A percentile compares a stretch with the other conserved stretches of the same genome.
Evolutionary conservation across 768 basidiomycete species (phyloP).

Genomic region (Boletus reticulatus): DNA sequence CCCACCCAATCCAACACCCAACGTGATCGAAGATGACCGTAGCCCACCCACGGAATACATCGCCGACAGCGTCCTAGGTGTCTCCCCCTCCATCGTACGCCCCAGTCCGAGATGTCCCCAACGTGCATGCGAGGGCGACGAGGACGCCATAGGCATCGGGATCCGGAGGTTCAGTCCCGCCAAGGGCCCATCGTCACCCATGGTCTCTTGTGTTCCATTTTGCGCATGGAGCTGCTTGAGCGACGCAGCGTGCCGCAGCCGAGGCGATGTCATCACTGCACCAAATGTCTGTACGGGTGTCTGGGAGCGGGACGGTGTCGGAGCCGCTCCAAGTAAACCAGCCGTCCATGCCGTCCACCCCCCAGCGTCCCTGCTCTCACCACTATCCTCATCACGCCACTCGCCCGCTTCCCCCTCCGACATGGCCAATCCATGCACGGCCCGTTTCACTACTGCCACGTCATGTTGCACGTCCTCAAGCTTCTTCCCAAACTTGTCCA

Average conservation of each 20-base stretch:
- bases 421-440: constrained; percentile 43
- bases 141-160: constrained; percentile 46
- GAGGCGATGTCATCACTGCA: constrained; percentile 64
- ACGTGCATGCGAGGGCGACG: neutral
- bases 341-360: constrained; percentile 54
- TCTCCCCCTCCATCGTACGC: constrained; percentile 7
- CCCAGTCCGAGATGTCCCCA: constrained; percentile 20
- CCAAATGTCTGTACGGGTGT: constrained; percentile 62
- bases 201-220: neutral
- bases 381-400: neutral
- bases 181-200: constrained; percentile 32
- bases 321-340: constrained; percentile 44
- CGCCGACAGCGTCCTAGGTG: constrained; percentile 52
- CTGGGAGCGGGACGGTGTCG: constrained; percentile 39
- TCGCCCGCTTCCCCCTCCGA: neutral
- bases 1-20: constrained; percentile 23
- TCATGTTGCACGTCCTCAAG: constrained; percentile 76
- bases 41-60: constrained; percentile 66
- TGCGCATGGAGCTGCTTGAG: constrained; percentile 22
- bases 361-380: neutral
- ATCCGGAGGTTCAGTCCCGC: constrained; percentile 50
- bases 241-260: constrained; percentile 50
- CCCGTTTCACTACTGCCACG: constrained; percentile 64
- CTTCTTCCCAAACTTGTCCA: constrained; percentile 52
- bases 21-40: constrained; percentile 34